Evolutionary conservation across 805 yeast genomes (phyloP).

Genomic region (Starmerella floricola): DNA sequence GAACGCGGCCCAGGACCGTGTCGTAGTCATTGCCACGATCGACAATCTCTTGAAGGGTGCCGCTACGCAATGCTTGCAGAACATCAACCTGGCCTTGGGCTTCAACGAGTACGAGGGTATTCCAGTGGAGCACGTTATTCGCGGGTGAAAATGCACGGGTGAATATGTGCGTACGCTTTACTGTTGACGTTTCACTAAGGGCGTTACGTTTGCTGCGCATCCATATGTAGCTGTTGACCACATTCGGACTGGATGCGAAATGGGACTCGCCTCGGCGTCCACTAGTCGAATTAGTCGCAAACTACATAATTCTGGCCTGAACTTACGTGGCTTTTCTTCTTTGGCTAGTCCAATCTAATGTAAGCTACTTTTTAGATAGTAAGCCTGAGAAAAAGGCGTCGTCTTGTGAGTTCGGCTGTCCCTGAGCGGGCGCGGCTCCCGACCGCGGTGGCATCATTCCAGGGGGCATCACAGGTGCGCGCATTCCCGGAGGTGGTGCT

Average conservation of each 20-base stretch:
- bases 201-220: too few relatives aligned
- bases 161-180: too few relatives aligned
- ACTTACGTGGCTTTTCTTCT: neutral
- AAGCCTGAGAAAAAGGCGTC: conserved; percentile 13
- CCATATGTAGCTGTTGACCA: too few relatives aligned
- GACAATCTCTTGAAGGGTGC: conserved; percentile 97
- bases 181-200: too few relatives aligned
- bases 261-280: too few relatives aligned
- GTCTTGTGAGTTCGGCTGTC: conserved; percentile 3
- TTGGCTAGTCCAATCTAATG: too few relatives aligned
- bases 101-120: conserved; percentile 94
- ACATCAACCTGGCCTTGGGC: conserved; percentile 78
- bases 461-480: conserved; percentile 7
- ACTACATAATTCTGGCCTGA: too few relatives aligned
- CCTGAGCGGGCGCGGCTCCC: neutral
- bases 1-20: conserved; percentile 75
- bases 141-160: too few relatives aligned
- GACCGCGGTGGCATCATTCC: conserved; percentile 3
- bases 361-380: conserved; percentile 1
- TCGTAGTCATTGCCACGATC: conserved; percentile 87
- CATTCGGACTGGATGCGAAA: too few relatives aligned
- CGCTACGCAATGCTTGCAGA: conserved; percentile 95
- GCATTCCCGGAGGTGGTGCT: conserved; percentile 11
- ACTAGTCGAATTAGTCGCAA: too few relatives aligned
- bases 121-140: conserved; percentile 37